These are phyloP conservation scores for Polyrhizophydium stewartii DNA, from an alignment of 371 early-diverging fungal species.

Conservation along the genomic window DNA sequence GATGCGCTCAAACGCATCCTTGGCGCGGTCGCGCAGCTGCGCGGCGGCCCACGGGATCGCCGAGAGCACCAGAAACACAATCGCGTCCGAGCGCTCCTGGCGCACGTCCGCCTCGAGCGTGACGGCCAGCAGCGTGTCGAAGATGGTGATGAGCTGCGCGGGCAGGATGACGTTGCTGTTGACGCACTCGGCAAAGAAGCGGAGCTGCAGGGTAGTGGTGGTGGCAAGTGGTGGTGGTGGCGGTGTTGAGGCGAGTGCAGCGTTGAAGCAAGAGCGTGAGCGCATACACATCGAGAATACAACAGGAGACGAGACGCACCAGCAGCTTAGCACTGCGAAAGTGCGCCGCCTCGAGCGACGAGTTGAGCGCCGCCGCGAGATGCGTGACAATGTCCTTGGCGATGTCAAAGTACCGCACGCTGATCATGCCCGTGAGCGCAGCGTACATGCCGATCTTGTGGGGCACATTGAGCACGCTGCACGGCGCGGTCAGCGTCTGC, in stretches of 20 bases:
- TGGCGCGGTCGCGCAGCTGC: constrained; percentile 49
- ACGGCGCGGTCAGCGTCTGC: not conserved
- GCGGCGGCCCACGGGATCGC: constrained; percentile 72
- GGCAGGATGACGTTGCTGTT: constrained; percentile 72
- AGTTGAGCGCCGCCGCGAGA: constrained; percentile 46
- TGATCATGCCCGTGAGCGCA: constrained; percentile 70
- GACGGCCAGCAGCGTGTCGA: constrained; percentile 57
- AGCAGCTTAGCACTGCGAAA: constrained; percentile 73
- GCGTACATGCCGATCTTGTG: constrained; percentile 76
- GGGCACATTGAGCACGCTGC: constrained; percentile 70
- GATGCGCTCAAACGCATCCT: constrained; percentile 51
- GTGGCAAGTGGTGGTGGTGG: constrained; percentile 2
- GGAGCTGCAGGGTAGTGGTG: constrained; percentile 31
- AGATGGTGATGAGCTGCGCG: constrained; percentile 53
- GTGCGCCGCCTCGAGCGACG: constrained; percentile 41
- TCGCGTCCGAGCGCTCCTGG: constrained; percentile 66
- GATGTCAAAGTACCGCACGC: constrained; percentile 50
- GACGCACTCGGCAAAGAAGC: constrained; percentile 80
- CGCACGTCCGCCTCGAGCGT: constrained; percentile 52
- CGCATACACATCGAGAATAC: no score
- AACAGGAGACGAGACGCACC: constrained; percentile 23
- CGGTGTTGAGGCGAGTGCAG: no score
- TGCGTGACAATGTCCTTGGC: constrained; percentile 53
- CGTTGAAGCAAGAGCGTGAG: no score
- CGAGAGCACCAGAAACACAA: constrained; percentile 65